A percentile compares a stretch with the other conserved stretches of the same genome.
phyloP scores from a whole-genome alignment of 331 rosid species.

The Quercus tomentella region DNA sequence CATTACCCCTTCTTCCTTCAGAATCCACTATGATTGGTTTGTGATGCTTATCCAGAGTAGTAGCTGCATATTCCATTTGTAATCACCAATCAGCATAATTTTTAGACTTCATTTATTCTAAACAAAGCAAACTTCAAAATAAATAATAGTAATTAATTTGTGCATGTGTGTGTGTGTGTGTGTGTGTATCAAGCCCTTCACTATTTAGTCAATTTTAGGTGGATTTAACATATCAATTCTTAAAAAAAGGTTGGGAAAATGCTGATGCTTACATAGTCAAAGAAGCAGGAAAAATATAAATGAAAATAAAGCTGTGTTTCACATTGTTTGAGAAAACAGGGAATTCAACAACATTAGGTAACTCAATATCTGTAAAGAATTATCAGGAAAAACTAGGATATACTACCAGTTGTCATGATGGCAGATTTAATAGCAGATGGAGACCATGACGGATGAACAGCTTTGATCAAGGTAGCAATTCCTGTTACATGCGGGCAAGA shows the following conservation, averaged over 20 bases:
- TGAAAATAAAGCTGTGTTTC: background rate
- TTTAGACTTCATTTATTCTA: background rate
- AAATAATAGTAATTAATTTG: background rate
- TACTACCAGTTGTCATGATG: conserved; percentile 78
- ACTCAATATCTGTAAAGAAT: background rate
- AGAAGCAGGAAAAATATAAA: background rate
- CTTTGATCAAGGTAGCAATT: conserved; percentile 68
- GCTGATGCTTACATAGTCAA: background rate
- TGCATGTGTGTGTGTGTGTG: background rate
- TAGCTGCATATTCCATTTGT: conserved; percentile 49
- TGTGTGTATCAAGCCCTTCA: background rate
- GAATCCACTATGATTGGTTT: conserved; percentile 55
- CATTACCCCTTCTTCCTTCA: conserved; percentile 53
- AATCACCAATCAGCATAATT: conserved; percentile 9
- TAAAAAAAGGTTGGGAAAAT: background rate
- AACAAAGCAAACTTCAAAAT: background rate
- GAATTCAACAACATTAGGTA: background rate
- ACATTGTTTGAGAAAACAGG: background rate
- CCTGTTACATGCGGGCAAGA: conserved; percentile 84
- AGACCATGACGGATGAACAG: conserved; percentile 75
- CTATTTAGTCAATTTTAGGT: background rate
- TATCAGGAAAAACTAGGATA: background rate
- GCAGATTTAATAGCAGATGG: conserved; percentile 74
- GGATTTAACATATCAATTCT: background rate
- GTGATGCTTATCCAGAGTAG: conserved; percentile 53